phyloP scores from a whole-genome alignment of 768 basidiomycete genomes.

The Phaeotremella fagi region DNA sequence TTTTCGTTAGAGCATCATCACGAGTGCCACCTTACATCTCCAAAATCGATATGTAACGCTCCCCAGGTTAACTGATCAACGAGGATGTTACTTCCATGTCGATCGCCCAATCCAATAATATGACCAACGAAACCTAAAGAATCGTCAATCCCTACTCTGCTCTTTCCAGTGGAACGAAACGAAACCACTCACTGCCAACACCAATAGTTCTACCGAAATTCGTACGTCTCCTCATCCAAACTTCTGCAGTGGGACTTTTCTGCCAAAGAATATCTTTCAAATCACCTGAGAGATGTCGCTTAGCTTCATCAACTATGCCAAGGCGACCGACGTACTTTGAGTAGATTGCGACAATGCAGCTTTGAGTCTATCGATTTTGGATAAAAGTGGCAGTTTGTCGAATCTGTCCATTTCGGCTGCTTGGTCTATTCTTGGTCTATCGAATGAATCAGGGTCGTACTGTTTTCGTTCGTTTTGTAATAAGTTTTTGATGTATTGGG shows the following conservation, averaged over 20 bases:
- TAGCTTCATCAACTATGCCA: background rate
- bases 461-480: no score
- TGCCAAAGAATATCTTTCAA: constrained; percentile 46
- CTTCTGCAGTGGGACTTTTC: constrained; percentile 42
- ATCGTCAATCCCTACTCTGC: no score
- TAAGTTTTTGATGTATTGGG: no score
- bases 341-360: constrained; percentile 38
- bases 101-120: constrained; percentile 50
- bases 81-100: constrained; percentile 48
- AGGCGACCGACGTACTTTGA: constrained; percentile 28
- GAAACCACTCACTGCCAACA: constrained; percentile 32
- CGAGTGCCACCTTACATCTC: constrained; percentile 40
- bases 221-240: constrained; percentile 44
- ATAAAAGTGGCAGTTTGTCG: constrained; percentile 33
- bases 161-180: background rate
- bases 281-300: constrained; percentile 25
- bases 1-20: background rate
- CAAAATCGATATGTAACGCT: constrained; percentile 47
- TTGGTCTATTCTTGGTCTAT: constrained; percentile 24
- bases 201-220: constrained; percentile 45
- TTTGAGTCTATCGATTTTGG: constrained; percentile 37
- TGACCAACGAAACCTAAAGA: constrained; percentile 47
- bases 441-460: constrained; percentile 35
- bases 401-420: constrained; percentile 38
- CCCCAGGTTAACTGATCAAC: constrained; percentile 43